A percentile compares a stretch with the other conserved stretches of the same genome.
These are phyloP conservation scores for Protomyces macrosporus DNA, from an alignment of 1,139 yeast genomes.

Conservation along the genomic window DNA sequence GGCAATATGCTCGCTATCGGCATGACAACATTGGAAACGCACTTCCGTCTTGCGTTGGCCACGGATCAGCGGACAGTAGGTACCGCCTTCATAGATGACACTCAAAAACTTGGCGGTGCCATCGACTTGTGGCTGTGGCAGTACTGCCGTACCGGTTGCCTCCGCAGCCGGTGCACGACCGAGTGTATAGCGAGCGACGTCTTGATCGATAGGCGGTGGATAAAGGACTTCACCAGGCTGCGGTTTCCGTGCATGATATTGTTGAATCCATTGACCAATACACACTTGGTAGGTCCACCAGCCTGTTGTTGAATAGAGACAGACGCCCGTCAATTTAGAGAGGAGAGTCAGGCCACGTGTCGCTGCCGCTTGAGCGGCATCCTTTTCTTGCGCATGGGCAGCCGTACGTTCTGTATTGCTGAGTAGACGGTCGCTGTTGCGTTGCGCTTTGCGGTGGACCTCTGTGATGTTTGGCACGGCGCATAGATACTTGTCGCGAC, in stretches of 20 bases:
- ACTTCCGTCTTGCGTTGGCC: conserved; percentile 59
- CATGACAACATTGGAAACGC: conserved; percentile 60
- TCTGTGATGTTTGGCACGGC: conserved; percentile 7
- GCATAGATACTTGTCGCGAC: conserved; percentile 4
- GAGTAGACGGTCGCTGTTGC: not conserved
- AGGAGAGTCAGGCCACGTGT: conserved; percentile 1
- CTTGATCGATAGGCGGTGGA: conserved; percentile 31
- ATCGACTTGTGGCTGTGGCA: conserved; percentile 33
- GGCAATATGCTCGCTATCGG: conserved; percentile 38
- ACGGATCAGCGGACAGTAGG: conserved; percentile 66
- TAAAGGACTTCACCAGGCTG: conserved; percentile 33
- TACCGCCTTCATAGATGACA: conserved; percentile 57
- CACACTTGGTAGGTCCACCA: conserved; percentile 67
- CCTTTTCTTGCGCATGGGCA: conserved; percentile 1
- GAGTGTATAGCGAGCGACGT: conserved; percentile 28
- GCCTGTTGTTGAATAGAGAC: conserved; percentile 37
- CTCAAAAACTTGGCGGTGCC: conserved; percentile 45
- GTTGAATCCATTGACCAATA: conserved; percentile 52
- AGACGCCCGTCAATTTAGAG: not conserved
- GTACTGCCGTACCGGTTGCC: conserved; percentile 9
- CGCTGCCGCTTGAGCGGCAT: not conserved
- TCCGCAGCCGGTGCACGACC: conserved; percentile 27
- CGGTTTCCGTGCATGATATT: conserved; percentile 44
- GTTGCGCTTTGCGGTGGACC: not conserved
- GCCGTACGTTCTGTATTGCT: not conserved